These are phyloP conservation scores for Mucor circinelloides DNA, from an alignment of 371 early-diverging fungal genomes.

Conservation along the genomic window DNA sequence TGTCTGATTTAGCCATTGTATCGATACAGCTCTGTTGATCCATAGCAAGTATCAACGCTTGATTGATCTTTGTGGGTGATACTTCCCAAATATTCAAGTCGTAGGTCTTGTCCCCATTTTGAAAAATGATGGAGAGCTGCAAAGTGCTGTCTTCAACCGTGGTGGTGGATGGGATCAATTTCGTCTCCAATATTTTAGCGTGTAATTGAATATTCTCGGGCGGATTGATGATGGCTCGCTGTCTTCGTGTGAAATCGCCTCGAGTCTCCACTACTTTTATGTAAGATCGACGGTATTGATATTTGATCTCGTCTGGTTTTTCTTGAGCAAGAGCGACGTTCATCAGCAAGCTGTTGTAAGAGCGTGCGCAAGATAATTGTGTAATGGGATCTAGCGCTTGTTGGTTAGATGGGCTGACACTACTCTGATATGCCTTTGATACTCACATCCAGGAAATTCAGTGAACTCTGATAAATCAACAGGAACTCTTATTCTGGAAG, in stretches of 20 bases:
- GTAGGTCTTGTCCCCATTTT: neutral
- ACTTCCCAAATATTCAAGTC: conserved; percentile 7
- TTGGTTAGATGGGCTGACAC: neutral
- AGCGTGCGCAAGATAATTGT: conserved; percentile 11
- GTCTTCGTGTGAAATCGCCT: conserved; percentile 5
- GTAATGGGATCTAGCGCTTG: conserved; percentile 15
- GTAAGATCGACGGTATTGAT: conserved; percentile 1
- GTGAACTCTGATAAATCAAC: conserved; percentile 21
- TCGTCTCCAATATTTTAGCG: neutral
- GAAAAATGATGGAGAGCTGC: neutral
- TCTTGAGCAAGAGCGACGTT: conserved; percentile 13
- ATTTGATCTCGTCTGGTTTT: conserved; percentile 7
- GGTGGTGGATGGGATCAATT: neutral
- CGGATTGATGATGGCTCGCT: conserved; percentile 9
- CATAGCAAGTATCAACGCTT: neutral
- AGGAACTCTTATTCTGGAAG: conserved; percentile 11
- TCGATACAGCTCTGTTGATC: neutral
- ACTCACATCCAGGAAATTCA: conserved; percentile 18
- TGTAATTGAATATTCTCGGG: neutral
- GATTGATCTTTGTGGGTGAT: neutral
- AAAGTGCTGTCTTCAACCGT: neutral
- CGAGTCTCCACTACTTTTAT: conserved; percentile 10
- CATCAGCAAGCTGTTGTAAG: conserved; percentile 15
- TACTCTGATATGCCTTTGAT: neutral
- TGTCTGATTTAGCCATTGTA: neutral